Evolutionary conservation across 306 rosid genomes (phyloP), one percentile per base, ranked within the genome.

Genomic region (Sphenostylis stenocarpa): DNA sequence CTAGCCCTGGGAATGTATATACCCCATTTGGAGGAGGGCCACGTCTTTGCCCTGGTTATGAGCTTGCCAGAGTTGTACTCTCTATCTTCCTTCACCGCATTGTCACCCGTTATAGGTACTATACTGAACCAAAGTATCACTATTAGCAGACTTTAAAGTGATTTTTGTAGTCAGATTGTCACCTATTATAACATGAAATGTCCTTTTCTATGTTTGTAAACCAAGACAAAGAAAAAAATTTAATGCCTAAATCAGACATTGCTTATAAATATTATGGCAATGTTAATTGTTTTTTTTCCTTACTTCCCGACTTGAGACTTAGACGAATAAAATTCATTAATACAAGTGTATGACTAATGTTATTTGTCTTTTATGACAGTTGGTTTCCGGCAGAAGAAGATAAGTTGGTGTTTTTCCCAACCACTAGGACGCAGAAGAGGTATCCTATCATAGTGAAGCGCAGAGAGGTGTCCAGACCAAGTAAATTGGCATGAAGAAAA

Each of bases 1-100:
- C 68, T 1, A 71, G 68, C 72, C 75, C 88, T 3, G 73, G 66
- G 65, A 89, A 88, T 76, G 86, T 88, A 51, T 95, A 87, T 68
- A 92, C 95, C 15, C 98, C 98, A 0, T 95, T 95, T 43, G 98
- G 98, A 55, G 98, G 98, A 53, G 98, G 98, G 38, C 88, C 98
- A 1, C 36, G 97, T 77, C 62, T 90, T 11, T 95, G 98, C 85
- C 98, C 98, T 2, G 98, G 98, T 63, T 88, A 81, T 28, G 98
- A 95, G 80, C 98, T 95, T 61, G 96, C 96, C 7, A 87, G 98
- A 80, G 98, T 92, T 4, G 91, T 89, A 16, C 95, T 95, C 79
- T 92, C 97, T 0, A 93, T 92, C 51, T 95, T 95, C 79, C 97
- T 95, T 82, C 98, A 95, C 44, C 97, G 88, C 73, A 38, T 92